Evolutionary conservation across 192 early-diverging fungal species (phyloP), one percentile per base, ranked within the genome.

Genomic region (Gryganskiella cystojenkinii): DNA sequence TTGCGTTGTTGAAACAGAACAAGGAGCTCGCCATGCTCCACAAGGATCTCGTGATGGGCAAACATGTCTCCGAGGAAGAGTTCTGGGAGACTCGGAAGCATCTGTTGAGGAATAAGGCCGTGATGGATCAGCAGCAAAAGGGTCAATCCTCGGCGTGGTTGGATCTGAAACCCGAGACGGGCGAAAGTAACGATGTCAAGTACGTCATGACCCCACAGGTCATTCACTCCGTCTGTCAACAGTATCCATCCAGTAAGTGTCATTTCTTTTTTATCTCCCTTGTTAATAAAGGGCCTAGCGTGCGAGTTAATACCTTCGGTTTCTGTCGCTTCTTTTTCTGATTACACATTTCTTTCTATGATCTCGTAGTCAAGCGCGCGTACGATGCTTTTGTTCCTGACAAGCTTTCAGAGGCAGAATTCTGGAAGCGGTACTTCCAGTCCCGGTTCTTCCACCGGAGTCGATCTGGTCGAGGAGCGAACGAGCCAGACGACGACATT

Each of bases 51-150:
- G 95, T 97, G 6, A 70, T 93, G 9, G 79, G 86, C 0, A 90
- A 90, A 25, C 82, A 89, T n/a, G 83, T 98, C 3, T 79, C 84
- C 7, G 97, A 99, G 71, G 93, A 96, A 59, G 97, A 99, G 58
- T 99, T 99, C 61, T 99, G 97, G 97, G 88, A 90, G 55, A 90
- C 86, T 46, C 83, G 93, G n/a, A 85, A 92, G 76, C 80, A 94
- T 57, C 70, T 94, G 34, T 81, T 95, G 45, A 83, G 86, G 63
- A 93, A 93, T 63, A 89, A 95, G 63, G 84, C 85, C 1, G 89
- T 88, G 25, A 85, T 85, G 61, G 81, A 82, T 64, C 86, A 86
- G 34, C 93, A 93, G 43, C 91, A 95, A 56, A 94, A 92, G 70
- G 97, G 97, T 28, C 85, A 86, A 50, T 89, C 93, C 1, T 93